Evolutionary conservation across 2,329 filamentous ascomycete species (phyloP).

Genomic region (Phialophora expanda): DNA sequence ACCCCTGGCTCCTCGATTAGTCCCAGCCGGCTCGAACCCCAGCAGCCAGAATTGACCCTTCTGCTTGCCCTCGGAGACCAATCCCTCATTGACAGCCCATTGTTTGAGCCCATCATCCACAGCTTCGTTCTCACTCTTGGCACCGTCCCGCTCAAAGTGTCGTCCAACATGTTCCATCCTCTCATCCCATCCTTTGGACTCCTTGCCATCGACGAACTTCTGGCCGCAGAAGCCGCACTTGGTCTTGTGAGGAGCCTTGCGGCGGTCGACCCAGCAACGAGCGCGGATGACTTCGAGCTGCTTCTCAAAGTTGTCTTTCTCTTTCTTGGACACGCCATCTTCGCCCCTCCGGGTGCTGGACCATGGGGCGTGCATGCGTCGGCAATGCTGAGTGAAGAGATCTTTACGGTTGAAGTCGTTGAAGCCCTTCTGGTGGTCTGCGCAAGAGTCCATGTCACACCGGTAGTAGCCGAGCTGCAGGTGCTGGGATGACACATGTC

Average conservation of each 20-base stretch:
- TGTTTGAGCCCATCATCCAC: constrained; percentile 50
- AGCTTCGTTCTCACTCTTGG: constrained; percentile 37
- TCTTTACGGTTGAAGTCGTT: constrained; percentile 91
- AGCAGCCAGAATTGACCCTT: constrained; percentile 32
- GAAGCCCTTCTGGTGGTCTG: constrained; percentile 31
- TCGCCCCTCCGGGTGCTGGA: constrained; percentile 41
- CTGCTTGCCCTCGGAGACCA: constrained; percentile 28
- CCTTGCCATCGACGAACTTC: constrained; percentile 30
- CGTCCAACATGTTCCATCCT: constrained; percentile 86
- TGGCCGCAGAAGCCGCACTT: constrained; percentile 64
- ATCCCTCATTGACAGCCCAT: constrained; percentile 48
- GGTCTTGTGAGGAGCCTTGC: constrained; percentile 66
- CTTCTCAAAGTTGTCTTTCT: constrained; percentile 53
- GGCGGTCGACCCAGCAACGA: constrained; percentile 65
- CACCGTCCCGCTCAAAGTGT: constrained; percentile 71
- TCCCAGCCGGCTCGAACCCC: constrained; percentile 20
- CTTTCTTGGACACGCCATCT: constrained; percentile 51
- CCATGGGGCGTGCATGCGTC: constrained; percentile 72
- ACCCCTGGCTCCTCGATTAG: constrained; percentile 4
- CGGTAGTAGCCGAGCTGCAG: constrained; percentile 75
- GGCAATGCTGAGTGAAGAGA: constrained; percentile 84
- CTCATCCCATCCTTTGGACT: constrained; percentile 70
- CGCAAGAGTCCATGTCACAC: constrained; percentile 69
- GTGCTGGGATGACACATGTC: constrained; percentile 82
- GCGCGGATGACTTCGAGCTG: constrained; percentile 62